Percentiles rank a stretch among this genome's conserved stretches.
Conservation (phyloP, 306 rosid species). For the Quercus cerris region DNA sequence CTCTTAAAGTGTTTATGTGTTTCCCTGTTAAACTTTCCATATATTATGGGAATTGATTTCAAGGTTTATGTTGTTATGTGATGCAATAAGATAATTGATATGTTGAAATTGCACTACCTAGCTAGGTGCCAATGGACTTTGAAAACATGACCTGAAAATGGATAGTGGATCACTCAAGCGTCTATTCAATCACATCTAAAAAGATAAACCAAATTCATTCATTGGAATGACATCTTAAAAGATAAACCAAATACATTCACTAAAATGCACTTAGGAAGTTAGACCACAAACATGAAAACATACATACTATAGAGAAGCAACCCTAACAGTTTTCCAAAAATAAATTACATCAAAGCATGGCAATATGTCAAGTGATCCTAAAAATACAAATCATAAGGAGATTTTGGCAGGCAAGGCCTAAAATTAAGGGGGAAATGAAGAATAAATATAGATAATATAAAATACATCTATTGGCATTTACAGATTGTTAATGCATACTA, state of each 20-base stretch:
- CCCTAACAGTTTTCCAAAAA: slow-evolving; percentile 38
- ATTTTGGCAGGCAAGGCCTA: slow-evolving; percentile 6
- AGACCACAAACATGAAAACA: slow-evolving; percentile 29
- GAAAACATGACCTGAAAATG: slow-evolving; percentile 22
- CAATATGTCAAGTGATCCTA: slow-evolving; percentile 11
- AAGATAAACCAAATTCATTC: slow-evolving; percentile 32
- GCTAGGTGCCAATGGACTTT: slow-evolving; percentile 17
- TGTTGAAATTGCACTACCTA: neutral
- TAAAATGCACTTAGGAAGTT: slow-evolving; percentile 22
- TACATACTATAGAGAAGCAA: slow-evolving; percentile 17
- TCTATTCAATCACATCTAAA: slow-evolving; percentile 49
- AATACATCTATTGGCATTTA: neutral
- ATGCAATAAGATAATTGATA: slow-evolving; percentile 6
- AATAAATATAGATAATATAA: neutral
- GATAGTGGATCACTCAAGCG: slow-evolving; percentile 48
- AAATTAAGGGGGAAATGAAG: neutral
- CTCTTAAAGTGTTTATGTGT: neutral
- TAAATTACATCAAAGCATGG: slow-evolving; percentile 5
- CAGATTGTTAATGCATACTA: neutral
- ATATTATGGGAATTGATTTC: no score
- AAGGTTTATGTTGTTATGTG: neutral
- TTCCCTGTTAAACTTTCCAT: neutral
- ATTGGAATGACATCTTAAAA: slow-evolving; percentile 34
- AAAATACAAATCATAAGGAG: neutral
- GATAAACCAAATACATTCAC: slow-evolving; percentile 30